These are phyloP conservation scores for Colletotrichum shisoi DNA, from an alignment of 2,329 filamentous ascomycete genomes.

Conservation along the genomic window DNA sequence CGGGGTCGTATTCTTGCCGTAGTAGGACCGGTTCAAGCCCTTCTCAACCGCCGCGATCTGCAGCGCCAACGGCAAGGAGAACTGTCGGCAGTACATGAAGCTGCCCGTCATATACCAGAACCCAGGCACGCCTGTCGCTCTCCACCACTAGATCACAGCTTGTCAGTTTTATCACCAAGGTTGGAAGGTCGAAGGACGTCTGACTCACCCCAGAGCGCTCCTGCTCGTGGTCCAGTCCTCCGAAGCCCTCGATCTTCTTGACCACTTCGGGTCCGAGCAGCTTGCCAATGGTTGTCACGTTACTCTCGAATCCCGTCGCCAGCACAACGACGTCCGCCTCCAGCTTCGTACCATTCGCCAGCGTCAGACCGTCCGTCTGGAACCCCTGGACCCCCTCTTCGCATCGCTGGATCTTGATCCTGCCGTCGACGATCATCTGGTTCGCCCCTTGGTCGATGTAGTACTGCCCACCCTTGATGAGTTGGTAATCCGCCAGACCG, in stretches of 20 bases:
- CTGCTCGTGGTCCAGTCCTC: slow-evolving; percentile 51
- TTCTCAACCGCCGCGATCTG: slow-evolving; percentile 52
- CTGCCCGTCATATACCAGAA: slow-evolving; percentile 53
- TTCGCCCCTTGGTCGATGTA: slow-evolving; percentile 55
- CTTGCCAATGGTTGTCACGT: slow-evolving; percentile 48
- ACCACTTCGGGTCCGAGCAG: slow-evolving; percentile 50
- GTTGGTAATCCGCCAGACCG: slow-evolving; percentile 50
- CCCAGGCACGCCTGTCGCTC: slow-evolving; percentile 49
- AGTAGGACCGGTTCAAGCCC: slow-evolving; percentile 31
- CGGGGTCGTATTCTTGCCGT: background rate
- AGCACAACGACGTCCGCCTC: slow-evolving; percentile 54
- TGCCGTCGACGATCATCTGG: slow-evolving; percentile 52
- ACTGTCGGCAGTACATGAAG: slow-evolving; percentile 48
- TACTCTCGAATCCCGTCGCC: slow-evolving; percentile 54
- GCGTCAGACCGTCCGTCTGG: slow-evolving; percentile 40
- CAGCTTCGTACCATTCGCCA: slow-evolving; percentile 49
- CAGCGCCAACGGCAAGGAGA: slow-evolving; percentile 49
- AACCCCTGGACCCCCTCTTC: slow-evolving; percentile 48
- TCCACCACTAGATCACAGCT: slow-evolving; percentile 46
- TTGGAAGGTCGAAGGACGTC: too few species aligned
- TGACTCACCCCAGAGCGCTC: slow-evolving; percentile 43
- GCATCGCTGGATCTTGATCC: slow-evolving; percentile 49
- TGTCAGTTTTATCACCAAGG: background rate
- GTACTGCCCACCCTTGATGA: slow-evolving; percentile 52
- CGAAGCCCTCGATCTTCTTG: slow-evolving; percentile 47